Evolutionary conservation across 106 monocot species (phyloP).

Genomic region (Acanthochlamys bracteata): DNA sequence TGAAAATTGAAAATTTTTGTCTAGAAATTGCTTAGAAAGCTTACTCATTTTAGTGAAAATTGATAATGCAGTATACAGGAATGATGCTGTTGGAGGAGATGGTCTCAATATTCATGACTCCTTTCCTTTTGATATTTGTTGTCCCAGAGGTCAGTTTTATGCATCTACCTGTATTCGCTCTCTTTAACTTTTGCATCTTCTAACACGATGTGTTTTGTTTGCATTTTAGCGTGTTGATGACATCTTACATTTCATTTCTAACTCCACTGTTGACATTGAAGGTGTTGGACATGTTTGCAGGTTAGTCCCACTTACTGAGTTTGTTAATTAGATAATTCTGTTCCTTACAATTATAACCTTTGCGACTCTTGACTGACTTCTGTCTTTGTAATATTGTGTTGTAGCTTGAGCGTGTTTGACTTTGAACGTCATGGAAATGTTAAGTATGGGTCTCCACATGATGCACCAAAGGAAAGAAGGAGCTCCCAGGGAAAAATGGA

Average conservation of each 20-base stretch:
- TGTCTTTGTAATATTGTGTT: constrained; percentile 6
- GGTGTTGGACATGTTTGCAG: constrained; percentile 99
- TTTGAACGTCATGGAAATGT: constrained; percentile 87
- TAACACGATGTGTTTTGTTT: not conserved
- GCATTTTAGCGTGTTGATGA: constrained; percentile 70
- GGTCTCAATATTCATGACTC: constrained; percentile 85
- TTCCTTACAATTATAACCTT: no score
- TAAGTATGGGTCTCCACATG: constrained; percentile 83
- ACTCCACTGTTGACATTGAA: constrained; percentile 82
- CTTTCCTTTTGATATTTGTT: constrained; percentile 81
- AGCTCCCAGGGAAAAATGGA: constrained; percentile 99
- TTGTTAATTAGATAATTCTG: not conserved
- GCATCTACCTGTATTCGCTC: not conserved
- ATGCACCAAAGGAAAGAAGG: constrained; percentile 43
- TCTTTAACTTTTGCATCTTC: not conserved
- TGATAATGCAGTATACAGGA: constrained; percentile 69
- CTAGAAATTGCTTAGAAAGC: no score
- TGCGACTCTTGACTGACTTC: no score
- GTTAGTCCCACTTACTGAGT: constrained; percentile 15
- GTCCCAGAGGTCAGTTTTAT: constrained; percentile 64
- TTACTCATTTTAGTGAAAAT: not conserved
- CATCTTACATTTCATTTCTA: constrained; percentile 82
- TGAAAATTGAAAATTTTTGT: no score
- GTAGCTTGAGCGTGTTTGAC: constrained; percentile 83
- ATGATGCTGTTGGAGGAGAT: constrained; percentile 96